phyloP scores from a whole-genome alignment of 495 filamentous ascomycete genomes.

The Clavariopsis aquatica region DNA sequence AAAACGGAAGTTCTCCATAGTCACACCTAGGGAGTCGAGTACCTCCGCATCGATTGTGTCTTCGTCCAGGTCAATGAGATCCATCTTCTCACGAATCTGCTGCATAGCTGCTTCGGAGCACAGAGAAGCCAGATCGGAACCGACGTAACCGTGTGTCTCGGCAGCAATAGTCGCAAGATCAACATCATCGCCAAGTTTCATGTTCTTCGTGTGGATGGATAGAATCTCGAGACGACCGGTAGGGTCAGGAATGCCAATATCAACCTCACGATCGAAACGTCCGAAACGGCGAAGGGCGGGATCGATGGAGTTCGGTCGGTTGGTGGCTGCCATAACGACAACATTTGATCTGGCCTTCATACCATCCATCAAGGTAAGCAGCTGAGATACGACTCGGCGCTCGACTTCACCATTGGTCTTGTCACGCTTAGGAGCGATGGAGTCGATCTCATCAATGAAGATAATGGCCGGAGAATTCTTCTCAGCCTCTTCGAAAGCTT shows the following conservation, averaged over 20 bases:
- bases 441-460: conserved; percentile 99
- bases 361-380: conserved; percentile 97
- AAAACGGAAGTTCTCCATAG: conserved; percentile 99
- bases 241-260: conserved; percentile 96
- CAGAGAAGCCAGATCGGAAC: conserved; percentile 97
- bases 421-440: conserved; percentile 98
- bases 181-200: conserved; percentile 97
- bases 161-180: conserved; percentile 95
- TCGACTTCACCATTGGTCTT: conserved; percentile 99
- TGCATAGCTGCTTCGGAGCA: conserved; percentile 99
- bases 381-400: conserved; percentile 95
- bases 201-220: conserved; percentile 99
- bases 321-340: conserved; percentile 98
- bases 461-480: conserved; percentile 99
- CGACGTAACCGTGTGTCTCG: conserved; percentile 98
- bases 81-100: conserved; percentile 99
- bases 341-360: conserved; percentile 99
- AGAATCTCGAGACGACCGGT: conserved; percentile 98
- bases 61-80: conserved; percentile 97
- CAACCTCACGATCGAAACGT: conserved; percentile 97
- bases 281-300: conserved; percentile 96
- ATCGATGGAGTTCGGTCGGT: conserved; percentile 96
- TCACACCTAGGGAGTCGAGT: conserved; percentile 94
- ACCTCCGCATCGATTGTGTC: conserved; percentile 99
- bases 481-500: conserved; percentile 98